These are phyloP conservation scores for Simplicillium sp. DNA, from an alignment of 2,329 filamentous ascomycete species.

Conservation along the genomic window DNA sequence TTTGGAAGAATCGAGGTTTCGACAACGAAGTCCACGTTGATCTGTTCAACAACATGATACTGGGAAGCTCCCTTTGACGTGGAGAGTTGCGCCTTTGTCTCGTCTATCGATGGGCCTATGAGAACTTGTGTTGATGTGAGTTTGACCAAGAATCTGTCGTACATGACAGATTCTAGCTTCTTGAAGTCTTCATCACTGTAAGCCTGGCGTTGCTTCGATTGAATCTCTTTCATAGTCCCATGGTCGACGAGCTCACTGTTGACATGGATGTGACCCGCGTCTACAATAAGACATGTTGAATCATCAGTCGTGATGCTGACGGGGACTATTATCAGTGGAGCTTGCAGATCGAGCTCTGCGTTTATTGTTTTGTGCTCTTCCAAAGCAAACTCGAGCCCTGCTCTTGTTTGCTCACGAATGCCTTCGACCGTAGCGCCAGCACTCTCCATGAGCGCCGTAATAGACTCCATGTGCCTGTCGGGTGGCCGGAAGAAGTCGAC, in stretches of 20 bases:
- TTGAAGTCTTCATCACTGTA: conserved; percentile 87
- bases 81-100: conserved; percentile 73
- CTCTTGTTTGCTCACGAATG: conserved; percentile 87
- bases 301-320: conserved; percentile 77
- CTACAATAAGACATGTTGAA: conserved; percentile 84
- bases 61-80: conserved; percentile 58
- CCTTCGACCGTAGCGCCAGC: conserved; percentile 94
- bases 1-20: conserved; percentile 96
- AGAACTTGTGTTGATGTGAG: conserved; percentile 91
- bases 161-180: conserved; percentile 86
- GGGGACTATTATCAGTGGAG: conserved; percentile 90
- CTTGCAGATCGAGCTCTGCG: conserved; percentile 88
- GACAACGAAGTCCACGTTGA: conserved; percentile 96
- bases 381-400: conserved; percentile 89
- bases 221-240: conserved; percentile 78
- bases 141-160: conserved; percentile 92
- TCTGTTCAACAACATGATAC: conserved; percentile 87
- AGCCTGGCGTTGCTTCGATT: conserved; percentile 78
- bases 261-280: conserved; percentile 92
- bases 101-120: conserved; percentile 86
- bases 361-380: conserved; percentile 98
- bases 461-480: conserved; percentile 96
- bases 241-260: conserved; percentile 91
- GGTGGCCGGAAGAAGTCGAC: conserved; percentile 95
- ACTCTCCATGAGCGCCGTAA: conserved; percentile 88